Conservation (phyloP, 228 moss, liverwort and hornwort species). For the Sphagnum fallax region DNA sequence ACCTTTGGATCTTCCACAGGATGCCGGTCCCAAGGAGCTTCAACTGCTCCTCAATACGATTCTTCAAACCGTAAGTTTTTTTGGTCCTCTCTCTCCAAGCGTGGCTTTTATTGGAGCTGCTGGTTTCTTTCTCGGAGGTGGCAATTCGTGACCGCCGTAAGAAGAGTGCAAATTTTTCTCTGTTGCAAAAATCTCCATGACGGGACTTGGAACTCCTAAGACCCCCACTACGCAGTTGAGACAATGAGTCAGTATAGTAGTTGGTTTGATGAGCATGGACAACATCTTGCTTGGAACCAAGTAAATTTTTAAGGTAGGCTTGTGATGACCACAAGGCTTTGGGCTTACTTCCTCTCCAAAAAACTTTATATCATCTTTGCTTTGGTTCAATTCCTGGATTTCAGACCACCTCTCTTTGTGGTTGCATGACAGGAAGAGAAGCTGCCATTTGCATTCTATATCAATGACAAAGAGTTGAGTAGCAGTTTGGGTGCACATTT, state of each 20-base stretch:
- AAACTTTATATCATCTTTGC: background rate
- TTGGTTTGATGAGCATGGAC: no score
- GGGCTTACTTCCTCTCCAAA: no score
- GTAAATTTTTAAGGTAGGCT: no score
- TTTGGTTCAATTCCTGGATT: background rate
- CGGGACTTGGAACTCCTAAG: no score
- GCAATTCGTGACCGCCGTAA: no score
- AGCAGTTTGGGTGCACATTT: conserved; percentile 76
- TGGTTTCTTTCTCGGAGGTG: background rate
- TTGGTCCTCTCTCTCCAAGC: background rate
- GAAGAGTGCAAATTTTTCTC: no score
- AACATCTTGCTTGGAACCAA: no score
- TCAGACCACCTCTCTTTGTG: background rate
- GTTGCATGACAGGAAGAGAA: conserved; percentile 58
- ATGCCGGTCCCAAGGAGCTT: conserved; percentile 71
- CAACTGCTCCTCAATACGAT: conserved; percentile 76
- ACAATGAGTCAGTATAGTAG: no score
- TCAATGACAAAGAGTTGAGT: conserved; percentile 74
- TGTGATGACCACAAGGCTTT: no score
- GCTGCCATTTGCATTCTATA: conserved; percentile 81
- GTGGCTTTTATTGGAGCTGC: no score
- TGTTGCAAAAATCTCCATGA: no score
- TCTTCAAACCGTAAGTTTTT: conserved; percentile 48
- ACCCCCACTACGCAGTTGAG: no score
- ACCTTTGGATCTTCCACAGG: conserved; percentile 84